phyloP scores from a whole-genome alignment of 139 green algal species.

The Chlorella sp. region DNA sequence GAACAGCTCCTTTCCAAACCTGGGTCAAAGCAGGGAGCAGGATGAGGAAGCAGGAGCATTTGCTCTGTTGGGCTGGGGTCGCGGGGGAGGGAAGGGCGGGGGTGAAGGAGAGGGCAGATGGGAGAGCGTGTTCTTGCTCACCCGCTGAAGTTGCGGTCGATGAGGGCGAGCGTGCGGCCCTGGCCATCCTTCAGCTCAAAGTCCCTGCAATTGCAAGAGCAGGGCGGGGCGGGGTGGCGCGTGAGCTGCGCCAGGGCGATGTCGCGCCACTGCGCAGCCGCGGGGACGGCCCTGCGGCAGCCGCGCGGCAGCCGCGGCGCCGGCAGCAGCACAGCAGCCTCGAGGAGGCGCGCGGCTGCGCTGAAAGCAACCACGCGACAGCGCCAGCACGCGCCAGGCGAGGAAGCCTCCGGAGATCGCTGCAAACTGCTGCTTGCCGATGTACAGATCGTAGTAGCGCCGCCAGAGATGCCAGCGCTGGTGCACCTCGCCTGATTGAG shows the following conservation, averaged over 20 bases:
- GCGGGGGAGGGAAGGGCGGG: background rate
- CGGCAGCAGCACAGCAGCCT: no score
- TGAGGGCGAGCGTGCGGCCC: conserved; percentile 77
- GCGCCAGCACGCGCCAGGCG: conserved; percentile 66
- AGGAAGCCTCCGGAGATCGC: conserved; percentile 72
- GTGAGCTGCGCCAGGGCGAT: no score
- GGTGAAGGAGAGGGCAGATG: background rate
- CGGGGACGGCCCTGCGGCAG: no score
- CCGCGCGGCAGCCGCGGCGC: no score
- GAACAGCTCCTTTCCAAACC: conserved; percentile 61
- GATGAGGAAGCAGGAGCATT: background rate
- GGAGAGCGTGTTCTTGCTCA: no score
- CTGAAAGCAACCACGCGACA: no score
- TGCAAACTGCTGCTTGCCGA: conserved; percentile 70
- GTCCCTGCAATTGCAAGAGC: no score
- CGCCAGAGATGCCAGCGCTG: conserved; percentile 80
- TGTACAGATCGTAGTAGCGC: conserved; percentile 85
- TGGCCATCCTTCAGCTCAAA: conserved; percentile 80
- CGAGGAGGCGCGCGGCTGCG: no score
- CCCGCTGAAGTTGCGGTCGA: conserved; percentile 92
- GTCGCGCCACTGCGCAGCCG: no score
- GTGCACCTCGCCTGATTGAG: conserved; percentile 71
- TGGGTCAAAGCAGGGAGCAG: background rate
- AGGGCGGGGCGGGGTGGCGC: no score
- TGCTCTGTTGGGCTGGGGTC: background rate